phyloP scores from a whole-genome alignment of 495 filamentous ascomycete species.

The Xylaria nigripes region DNA sequence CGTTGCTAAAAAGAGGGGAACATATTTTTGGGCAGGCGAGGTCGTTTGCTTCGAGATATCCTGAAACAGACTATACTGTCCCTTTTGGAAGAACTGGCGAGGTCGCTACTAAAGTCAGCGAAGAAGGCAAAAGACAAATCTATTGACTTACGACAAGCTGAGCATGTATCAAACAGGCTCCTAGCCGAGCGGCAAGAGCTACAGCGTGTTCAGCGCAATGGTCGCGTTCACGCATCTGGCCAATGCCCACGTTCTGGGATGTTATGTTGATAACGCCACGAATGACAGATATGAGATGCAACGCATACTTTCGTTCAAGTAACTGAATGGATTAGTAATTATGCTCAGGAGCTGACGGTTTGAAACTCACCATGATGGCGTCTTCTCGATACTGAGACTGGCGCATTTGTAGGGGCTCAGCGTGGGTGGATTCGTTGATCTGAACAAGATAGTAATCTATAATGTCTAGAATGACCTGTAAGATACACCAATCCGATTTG shows the following conservation, averaged over 20 bases:
- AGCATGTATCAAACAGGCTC: conserved; percentile 33
- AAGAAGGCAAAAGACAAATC: neutral
- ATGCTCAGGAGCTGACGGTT: neutral
- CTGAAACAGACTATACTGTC: conserved; percentile 33
- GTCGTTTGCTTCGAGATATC: conserved; percentile 23
- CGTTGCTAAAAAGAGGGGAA: conserved; percentile 34
- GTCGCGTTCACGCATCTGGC: conserved; percentile 22
- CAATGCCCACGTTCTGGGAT: conserved; percentile 6
- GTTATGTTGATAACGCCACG: conserved; percentile 26
- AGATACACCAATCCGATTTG: conserved; percentile 35
- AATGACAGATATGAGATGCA: conserved; percentile 34
- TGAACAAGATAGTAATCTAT: conserved; percentile 30
- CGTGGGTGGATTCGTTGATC: conserved; percentile 32
- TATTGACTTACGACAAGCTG: conserved; percentile 21
- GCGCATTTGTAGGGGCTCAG: conserved; percentile 15
- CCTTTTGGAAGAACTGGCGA: conserved; percentile 31
- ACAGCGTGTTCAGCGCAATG: conserved; percentile 33
- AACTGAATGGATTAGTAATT: conserved; percentile 11
- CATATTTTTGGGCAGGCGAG: conserved; percentile 26
- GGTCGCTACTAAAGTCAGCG: conserved; percentile 13
- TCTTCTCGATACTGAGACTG: conserved; percentile 34
- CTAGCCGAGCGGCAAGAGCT: conserved; percentile 29
- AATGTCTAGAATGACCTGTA: conserved; percentile 31
- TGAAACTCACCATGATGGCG: conserved; percentile 26
- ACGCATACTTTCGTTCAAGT: conserved; percentile 32